A percentile compares a stretch with the other conserved stretches of the same genome.
phyloP scores from a whole-genome alignment of 306 rosid species.

The Cucurbita maxima region DNA sequence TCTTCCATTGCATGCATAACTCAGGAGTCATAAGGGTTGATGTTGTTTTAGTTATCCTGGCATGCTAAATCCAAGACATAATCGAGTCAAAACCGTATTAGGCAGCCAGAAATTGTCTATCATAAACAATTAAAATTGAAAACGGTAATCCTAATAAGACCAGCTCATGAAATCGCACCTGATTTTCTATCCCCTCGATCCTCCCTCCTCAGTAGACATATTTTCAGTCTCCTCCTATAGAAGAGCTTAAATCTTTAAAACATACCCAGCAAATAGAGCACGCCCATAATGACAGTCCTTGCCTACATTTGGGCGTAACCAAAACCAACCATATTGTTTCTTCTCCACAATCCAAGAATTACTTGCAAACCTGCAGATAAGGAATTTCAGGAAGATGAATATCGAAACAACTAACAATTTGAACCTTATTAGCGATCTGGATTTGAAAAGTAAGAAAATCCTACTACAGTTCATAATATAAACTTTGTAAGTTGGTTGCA shows the following conservation, averaged over 20 bases:
- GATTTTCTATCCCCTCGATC: constrained; percentile 26
- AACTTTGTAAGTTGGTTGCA: no score
- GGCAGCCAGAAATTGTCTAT: neutral
- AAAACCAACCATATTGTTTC: constrained; percentile 81
- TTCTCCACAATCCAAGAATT: constrained; percentile 62
- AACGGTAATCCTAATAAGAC: neutral
- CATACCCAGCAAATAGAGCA: constrained; percentile 79
- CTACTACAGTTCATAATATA: no score
- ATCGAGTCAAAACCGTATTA: neutral
- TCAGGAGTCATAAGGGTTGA: constrained; percentile 69
- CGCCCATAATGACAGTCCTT: constrained; percentile 77
- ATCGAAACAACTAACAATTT: neutral
- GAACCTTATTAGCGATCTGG: no score
- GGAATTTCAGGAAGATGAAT: neutral
- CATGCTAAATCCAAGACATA: constrained; percentile 29
- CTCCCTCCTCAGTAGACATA: constrained; percentile 50
- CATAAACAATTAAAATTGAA: neutral
- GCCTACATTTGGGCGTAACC: constrained; percentile 75
- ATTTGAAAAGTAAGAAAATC: no score
- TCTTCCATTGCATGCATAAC: constrained; percentile 60
- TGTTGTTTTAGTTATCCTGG: constrained; percentile 28
- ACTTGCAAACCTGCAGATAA: constrained; percentile 24
- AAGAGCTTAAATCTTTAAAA: constrained; percentile 74
- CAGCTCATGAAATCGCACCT: constrained; percentile 22
- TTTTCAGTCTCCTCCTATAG: constrained; percentile 41